Percentiles rank a stretch among this genome's conserved stretches.
Conservation (phyloP, 176 grass and related monocot genomes). For the Musa schizocarpa region DNA sequence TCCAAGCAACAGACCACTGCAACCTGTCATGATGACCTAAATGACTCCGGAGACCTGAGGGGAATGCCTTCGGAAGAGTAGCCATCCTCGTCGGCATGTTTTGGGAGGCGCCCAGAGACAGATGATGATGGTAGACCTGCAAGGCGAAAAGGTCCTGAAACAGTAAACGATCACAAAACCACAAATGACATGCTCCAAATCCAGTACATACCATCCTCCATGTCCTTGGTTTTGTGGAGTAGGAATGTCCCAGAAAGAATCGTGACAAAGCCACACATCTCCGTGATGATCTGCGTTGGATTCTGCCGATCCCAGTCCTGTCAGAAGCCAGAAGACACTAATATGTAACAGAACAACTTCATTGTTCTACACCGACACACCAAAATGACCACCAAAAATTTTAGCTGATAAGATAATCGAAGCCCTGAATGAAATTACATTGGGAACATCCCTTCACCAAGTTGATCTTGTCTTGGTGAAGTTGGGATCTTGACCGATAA, state of each 20-base stretch:
- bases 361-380: no score
- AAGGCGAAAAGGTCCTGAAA: not conserved
- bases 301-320: conserved; percentile 81
- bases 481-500: no score
- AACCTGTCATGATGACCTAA: not conserved
- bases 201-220: conserved; percentile 44
- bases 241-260: conserved; percentile 84
- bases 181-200: no score
- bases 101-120: conserved; percentile 24
- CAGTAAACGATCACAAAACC: not conserved
- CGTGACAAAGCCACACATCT: conserved; percentile 68
- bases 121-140: conserved; percentile 32
- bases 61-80: conserved; percentile 40
- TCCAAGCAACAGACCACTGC: no score
- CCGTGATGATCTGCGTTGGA: conserved; percentile 70
- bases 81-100: conserved; percentile 27
- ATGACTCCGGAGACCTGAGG: conserved; percentile 37
- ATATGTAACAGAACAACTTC: not conserved
- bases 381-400: not conserved
- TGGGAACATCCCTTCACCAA: no score
- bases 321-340: conserved; percentile 14
- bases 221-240: conserved; percentile 74
- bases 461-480: no score
- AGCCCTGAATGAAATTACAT: no score
- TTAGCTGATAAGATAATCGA: no score